Evolutionary conservation across 1,139 yeast species (phyloP).

Genomic region (Geotrichum reessii): DNA sequence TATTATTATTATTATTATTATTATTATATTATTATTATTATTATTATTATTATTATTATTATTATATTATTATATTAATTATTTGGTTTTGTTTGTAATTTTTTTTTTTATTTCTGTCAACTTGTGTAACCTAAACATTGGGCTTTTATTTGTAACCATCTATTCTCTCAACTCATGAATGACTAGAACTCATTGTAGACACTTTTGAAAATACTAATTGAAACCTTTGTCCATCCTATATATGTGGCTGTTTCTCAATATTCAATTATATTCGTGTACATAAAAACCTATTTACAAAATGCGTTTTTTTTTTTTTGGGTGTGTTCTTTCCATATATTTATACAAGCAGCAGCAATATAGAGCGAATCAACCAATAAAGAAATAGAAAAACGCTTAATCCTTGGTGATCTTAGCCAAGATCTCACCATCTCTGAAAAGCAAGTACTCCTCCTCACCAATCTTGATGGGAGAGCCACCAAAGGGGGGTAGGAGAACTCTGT

Average conservation of each 20-base stretch:
- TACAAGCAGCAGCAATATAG: background rate
- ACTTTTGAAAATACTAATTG: too few relatives aligned
- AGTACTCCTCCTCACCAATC: constrained; percentile 61
- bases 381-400: constrained; percentile 25
- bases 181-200: too few relatives aligned
- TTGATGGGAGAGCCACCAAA: constrained; percentile 85
- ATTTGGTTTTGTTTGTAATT: too few relatives aligned
- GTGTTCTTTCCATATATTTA: background rate
- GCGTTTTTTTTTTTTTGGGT: background rate
- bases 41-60: too few relatives aligned
- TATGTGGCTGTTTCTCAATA: background rate
- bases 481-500: constrained; percentile 86
- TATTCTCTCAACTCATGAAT: too few relatives aligned
- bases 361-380: background rate
- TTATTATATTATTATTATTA: too few relatives aligned
- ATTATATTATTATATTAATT: too few relatives aligned
- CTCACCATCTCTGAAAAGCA: constrained; percentile 73
- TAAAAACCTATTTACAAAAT: background rate
- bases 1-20: too few relatives aligned
- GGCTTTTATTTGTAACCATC: too few relatives aligned
- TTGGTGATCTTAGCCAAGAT: constrained; percentile 78
- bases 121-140: too few relatives aligned
- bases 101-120: too few relatives aligned
- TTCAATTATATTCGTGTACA: background rate
- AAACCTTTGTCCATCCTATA: too few relatives aligned